Conservation (phyloP, 768 basidiomycete species). For the Lactifluus volemus region DNA sequence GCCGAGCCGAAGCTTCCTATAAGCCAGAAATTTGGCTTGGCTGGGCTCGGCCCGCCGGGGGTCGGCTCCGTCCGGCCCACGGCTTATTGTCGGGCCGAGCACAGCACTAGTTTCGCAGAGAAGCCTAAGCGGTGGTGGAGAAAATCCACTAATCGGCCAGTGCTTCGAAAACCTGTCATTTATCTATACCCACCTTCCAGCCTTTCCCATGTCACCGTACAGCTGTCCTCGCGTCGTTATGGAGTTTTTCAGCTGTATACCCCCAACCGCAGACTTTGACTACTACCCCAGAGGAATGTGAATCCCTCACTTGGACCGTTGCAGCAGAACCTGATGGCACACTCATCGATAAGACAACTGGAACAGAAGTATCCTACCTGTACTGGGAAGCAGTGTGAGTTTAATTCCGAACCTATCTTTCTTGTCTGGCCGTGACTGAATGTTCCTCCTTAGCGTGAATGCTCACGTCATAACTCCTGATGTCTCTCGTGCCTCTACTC, state of each 20-base stretch:
- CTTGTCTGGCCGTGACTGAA: not conserved
- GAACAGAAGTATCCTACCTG: constrained; percentile 2
- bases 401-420: not conserved
- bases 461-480: not conserved
- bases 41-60: no score
- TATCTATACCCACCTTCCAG: constrained; percentile 1
- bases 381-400: constrained; percentile 11
- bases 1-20: no score
- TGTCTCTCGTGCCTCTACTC: no score
- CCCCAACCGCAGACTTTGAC: not conserved
- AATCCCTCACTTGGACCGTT: not conserved
- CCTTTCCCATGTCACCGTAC: constrained; percentile 1
- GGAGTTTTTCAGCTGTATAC: constrained; percentile 3
- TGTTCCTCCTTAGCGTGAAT: not conserved
- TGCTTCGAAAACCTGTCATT: constrained; percentile 3
- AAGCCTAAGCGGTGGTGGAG: no score
- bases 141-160: no score
- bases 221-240: not conserved
- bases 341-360: no score
- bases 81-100: no score
- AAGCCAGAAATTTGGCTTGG: no score
- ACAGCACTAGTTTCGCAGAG: no score
- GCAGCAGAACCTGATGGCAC: constrained; percentile 9
- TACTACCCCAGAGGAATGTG: not conserved
- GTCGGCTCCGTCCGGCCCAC: no score